Percentiles rank a stretch among this genome's conserved stretches.
phyloP scores from a whole-genome alignment of 2,329 filamentous ascomycete species.

The Sarocladium brachiariae region DNA sequence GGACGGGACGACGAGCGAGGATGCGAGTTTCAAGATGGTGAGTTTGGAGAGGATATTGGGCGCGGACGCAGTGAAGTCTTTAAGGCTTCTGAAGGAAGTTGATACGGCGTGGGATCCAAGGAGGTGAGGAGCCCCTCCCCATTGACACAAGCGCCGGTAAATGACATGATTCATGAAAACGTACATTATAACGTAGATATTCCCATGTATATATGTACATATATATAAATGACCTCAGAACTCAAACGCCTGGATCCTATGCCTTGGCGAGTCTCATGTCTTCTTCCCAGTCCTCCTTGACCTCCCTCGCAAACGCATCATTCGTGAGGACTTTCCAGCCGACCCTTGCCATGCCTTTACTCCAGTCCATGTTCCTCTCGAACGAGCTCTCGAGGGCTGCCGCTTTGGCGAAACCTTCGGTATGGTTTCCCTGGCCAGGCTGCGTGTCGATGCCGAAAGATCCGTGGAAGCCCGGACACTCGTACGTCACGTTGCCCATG shows the following conservation, averaged over 20 bases:
- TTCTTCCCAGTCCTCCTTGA: conserved; percentile 8
- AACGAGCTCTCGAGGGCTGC: conserved; percentile 34
- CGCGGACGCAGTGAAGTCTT: conserved; percentile 13
- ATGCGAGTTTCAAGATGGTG: conserved; percentile 45
- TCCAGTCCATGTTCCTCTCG: conserved; percentile 32
- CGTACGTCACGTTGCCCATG: conserved; percentile 45
- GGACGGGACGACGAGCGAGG: conserved; percentile 34
- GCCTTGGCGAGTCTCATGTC: conserved; percentile 3
- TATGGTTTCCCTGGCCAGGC: conserved; percentile 29
- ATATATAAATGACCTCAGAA: too few relatives aligned
- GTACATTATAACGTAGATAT: not conserved
- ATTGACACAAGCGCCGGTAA: too few relatives aligned
- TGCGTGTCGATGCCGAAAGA: conserved; percentile 36
- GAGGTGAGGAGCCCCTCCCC: too few relatives aligned
- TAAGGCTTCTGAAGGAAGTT: conserved; percentile 28
- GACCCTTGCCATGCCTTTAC: conserved; percentile 36
- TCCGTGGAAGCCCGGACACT: conserved; percentile 40
- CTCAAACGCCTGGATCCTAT: too few relatives aligned
- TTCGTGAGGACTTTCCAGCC: conserved; percentile 24
- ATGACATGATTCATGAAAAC: not conserved
- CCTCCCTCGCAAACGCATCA: conserved; percentile 7
- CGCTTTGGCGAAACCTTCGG: conserved; percentile 35
- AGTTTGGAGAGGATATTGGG: conserved; percentile 33
- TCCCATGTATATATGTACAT: not conserved
- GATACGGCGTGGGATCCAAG: conserved; percentile 34